Evolutionary conservation across 2,329 filamentous ascomycete genomes (phyloP), one percentile per base, ranked within the genome.

Genomic region (Fusarium staphyleae): DNA sequence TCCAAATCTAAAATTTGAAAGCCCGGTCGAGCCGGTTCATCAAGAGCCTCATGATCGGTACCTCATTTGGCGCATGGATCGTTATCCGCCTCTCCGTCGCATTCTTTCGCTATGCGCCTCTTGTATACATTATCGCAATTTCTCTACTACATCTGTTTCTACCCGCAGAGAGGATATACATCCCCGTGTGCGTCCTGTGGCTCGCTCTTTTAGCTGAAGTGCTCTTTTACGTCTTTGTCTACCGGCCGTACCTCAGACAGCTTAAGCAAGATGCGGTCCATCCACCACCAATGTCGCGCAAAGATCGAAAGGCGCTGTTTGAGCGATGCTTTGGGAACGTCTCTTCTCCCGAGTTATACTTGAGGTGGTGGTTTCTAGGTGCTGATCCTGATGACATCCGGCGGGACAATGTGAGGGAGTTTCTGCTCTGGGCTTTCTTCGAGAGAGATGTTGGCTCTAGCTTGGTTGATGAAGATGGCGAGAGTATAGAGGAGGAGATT

Each of bases 371-470:
- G 88, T 89, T 90, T 59, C 75, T 85, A n/a, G 83, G 82, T 26
- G 83, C 86, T 2, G 74, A 80, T 9, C 51, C 76, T 1, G 69
- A 75, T 14, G 84, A 87, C 28, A 84, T 91, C 48, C 77, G 80
- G 36, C 75, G 81, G n/a, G 86, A 89, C n/a, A 89, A 90, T 63
- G 71, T 90, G 45, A 80, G 78, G 60, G 84, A 88, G 56, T 90
- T 89, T 62, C 70, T 88, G 16, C 75, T 82, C 8, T 91, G 88
- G 88, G 86, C 83, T 1, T 85, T 90, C 64, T 83, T 87, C 53
- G 85, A 87, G 40, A 66, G 54, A 5, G 71, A 70, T 0, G 71
- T 72, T 3, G 70, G 45, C 6, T 33, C 36, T 41, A 44, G n/a
- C 3, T 3, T 43, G 5, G 42, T 43, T 13, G 48, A 52, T 12